phyloP scores from a whole-genome alignment of 2,329 filamentous ascomycete species.

The Trichoderma sp. region DNA sequence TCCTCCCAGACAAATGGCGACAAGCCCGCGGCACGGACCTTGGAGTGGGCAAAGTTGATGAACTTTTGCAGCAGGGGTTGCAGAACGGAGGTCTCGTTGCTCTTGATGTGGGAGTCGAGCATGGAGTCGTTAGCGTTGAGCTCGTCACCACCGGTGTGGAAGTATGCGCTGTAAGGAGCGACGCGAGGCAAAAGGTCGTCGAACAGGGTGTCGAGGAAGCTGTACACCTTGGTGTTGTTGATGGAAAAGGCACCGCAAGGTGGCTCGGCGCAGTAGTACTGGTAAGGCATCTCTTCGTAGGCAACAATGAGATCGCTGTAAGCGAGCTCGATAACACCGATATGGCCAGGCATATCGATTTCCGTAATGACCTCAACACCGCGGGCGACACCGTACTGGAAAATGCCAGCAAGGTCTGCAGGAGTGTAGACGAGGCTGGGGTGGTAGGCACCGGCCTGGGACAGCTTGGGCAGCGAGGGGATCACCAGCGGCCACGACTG shows the following conservation, averaged over 20 bases:
- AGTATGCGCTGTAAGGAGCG: conserved; percentile 68
- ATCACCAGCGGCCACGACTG: conserved; percentile 86
- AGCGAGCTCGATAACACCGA: conserved; percentile 50
- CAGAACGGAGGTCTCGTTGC: conserved; percentile 62
- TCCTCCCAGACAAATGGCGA: conserved; percentile 85
- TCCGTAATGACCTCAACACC: conserved; percentile 60
- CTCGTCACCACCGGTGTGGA: conserved; percentile 87
- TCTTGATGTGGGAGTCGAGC: conserved; percentile 69
- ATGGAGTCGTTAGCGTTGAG: conserved; percentile 66
- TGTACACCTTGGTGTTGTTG: conserved; percentile 66
- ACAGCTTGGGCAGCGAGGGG: conserved; percentile 65
- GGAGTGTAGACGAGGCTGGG: conserved; percentile 66
- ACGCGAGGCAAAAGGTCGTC: conserved; percentile 72
- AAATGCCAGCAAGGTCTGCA: conserved; percentile 61
- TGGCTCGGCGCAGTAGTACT: conserved; percentile 59
- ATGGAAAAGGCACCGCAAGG: conserved; percentile 72
- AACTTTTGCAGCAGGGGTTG: conserved; percentile 78
- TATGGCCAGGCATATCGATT: conserved; percentile 60
- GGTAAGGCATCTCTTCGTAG: conserved; percentile 55
- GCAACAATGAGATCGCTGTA: conserved; percentile 55
- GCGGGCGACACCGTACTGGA: conserved; percentile 65
- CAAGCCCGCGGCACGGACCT: conserved; percentile 61
- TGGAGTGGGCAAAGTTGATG: conserved; percentile 65
- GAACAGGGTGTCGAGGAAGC: conserved; percentile 70
- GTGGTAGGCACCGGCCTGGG: conserved; percentile 70